These are phyloP conservation scores for Myriosclerotinia scirpicola DNA, from an alignment of 2,329 filamentous ascomycete genomes.

Conservation along the genomic window DNA sequence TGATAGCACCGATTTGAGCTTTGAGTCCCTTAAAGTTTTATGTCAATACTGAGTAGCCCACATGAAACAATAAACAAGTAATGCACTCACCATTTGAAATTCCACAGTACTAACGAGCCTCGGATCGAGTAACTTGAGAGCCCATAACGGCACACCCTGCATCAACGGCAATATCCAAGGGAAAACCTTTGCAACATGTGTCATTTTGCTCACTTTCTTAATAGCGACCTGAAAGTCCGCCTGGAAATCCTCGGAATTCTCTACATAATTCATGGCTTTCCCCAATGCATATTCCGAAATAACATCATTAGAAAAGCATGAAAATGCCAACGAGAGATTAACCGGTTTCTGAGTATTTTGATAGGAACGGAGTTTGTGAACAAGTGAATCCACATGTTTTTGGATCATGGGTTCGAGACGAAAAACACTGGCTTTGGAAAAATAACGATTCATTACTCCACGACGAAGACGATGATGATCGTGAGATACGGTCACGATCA, in stretches of 20 bases:
- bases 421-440: slow-evolving; percentile 29
- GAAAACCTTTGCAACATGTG: slow-evolving; percentile 10
- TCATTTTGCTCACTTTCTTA: slow-evolving; percentile 15
- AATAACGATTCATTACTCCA: slow-evolving; percentile 30
- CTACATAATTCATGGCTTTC: slow-evolving; percentile 24
- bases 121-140: background rate
- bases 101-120: slow-evolving; percentile 8
- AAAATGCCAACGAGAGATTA: slow-evolving; percentile 16
- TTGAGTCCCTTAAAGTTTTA: slow-evolving; percentile 40
- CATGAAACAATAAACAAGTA: background rate
- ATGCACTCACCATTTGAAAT: slow-evolving; percentile 23
- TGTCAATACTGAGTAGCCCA: background rate
- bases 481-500: slow-evolving; percentile 28
- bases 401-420: slow-evolving; percentile 31
- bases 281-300: slow-evolving; percentile 38
- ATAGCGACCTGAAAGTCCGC: slow-evolving; percentile 19
- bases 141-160: slow-evolving; percentile 1
- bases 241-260: slow-evolving; percentile 13
- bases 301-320: slow-evolving; percentile 30
- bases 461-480: slow-evolving; percentile 30
- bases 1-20: slow-evolving; percentile 31
- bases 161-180: slow-evolving; percentile 15
- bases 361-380: slow-evolving; percentile 23
- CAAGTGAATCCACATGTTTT: slow-evolving; percentile 24
- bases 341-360: slow-evolving; percentile 18